Conservation (phyloP, 1,139 yeast species). For the Protomyces gravidus region DNA sequence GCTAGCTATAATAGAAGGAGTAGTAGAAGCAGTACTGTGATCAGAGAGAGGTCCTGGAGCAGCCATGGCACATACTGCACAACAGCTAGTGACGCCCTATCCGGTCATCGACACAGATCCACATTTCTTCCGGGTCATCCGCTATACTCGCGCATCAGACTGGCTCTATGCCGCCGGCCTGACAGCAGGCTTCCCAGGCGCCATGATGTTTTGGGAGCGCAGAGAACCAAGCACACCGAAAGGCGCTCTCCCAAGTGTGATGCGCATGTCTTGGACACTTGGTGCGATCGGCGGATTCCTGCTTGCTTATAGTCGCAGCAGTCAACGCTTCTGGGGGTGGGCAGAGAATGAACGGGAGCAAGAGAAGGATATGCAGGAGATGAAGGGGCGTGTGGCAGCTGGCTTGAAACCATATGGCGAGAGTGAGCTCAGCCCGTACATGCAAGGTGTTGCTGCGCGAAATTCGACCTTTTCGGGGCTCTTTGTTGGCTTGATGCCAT, state of each 20-base stretch:
- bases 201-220: conserved; percentile 51
- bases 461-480: conserved; percentile 72
- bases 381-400: conserved; percentile 61
- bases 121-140: conserved; percentile 63
- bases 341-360: conserved; percentile 71
- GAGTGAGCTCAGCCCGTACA: conserved; percentile 55
- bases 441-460: conserved; percentile 72
- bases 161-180: conserved; percentile 59
- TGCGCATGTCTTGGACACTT: conserved; percentile 41
- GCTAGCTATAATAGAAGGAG: too few relatives aligned
- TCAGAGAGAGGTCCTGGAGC: too few relatives aligned
- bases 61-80: conserved; percentile 25
- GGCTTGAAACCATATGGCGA: conserved; percentile 65
- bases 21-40: too few relatives aligned
- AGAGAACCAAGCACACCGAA: conserved; percentile 48
- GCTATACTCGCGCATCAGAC: conserved; percentile 68
- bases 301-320: conserved; percentile 52
- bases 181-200: conserved; percentile 53
- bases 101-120: conserved; percentile 72
- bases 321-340: conserved; percentile 68
- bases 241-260: conserved; percentile 11
- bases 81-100: conserved; percentile 20
- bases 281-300: conserved; percentile 72
- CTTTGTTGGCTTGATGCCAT: conserved; percentile 51
- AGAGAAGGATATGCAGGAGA: conserved; percentile 65